Percentiles rank a stretch among this genome's conserved stretches.
Conservation (phyloP, 192 early-diverging fungal genomes). For the Entomortierella parvispora region DNA sequence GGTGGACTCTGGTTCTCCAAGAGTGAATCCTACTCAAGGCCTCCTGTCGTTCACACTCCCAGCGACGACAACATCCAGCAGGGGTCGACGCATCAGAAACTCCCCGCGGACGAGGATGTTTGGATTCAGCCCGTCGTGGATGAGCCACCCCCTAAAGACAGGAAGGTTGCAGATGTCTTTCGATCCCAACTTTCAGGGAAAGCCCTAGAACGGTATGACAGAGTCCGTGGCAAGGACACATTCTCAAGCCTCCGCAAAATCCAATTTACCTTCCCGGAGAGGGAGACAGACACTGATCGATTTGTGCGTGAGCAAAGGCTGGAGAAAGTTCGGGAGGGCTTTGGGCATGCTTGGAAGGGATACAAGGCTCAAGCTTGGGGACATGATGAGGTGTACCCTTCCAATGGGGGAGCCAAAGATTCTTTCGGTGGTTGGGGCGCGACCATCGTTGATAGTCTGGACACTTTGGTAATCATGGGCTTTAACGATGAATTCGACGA, state of each 20-base stretch:
- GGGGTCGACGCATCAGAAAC: too few relatives aligned
- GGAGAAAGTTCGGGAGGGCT: conserved; percentile 67
- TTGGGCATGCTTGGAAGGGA: conserved; percentile 76
- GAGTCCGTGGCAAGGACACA: conserved; percentile 34
- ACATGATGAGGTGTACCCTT: conserved; percentile 72
- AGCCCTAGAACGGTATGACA: conserved; percentile 18
- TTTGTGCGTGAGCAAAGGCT: conserved; percentile 43
- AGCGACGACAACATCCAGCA: too few relatives aligned
- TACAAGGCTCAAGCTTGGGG: conserved; percentile 85
- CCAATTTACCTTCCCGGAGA: conserved; percentile 30
- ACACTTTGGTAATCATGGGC: conserved; percentile 89
- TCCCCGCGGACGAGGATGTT: too few relatives aligned
- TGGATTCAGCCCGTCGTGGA: too few relatives aligned
- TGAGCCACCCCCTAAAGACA: too few relatives aligned
- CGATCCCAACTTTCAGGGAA: background rate
- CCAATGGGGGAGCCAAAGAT: conserved; percentile 41
- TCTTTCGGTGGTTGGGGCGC: conserved; percentile 69
- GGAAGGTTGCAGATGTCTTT: background rate
- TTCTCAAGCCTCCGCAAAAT: conserved; percentile 29
- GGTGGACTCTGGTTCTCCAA: too few relatives aligned
- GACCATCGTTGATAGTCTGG: conserved; percentile 88
- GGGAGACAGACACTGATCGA: conserved; percentile 24
- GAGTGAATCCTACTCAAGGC: too few relatives aligned
- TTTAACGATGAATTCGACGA: conserved; percentile 81
- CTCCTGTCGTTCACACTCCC: too few relatives aligned